phyloP scores from a whole-genome alignment of 2,329 filamentous ascomycete genomes.

The Ilyonectria sp. region DNA sequence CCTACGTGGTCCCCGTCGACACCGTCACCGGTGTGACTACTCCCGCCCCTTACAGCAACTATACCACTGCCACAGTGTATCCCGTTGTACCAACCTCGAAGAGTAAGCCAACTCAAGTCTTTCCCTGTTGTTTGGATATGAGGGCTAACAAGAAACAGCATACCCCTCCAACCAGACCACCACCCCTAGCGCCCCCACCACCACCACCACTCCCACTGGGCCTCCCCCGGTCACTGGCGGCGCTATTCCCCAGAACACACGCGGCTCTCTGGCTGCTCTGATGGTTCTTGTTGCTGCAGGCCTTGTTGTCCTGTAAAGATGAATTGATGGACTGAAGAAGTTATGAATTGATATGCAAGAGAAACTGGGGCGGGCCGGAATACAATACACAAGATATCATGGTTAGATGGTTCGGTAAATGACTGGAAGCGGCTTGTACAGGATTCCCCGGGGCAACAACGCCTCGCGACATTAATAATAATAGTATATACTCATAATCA shows the following conservation, averaged over 20 bases:
- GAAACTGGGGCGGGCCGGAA: not conserved
- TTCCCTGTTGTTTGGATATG: not conserved
- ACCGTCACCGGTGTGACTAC: slow-evolving; percentile 35
- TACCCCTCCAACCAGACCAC: slow-evolving; percentile 34
- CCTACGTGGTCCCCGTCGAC: slow-evolving; percentile 23
- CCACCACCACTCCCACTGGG: slow-evolving; percentile 19
- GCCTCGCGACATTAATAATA: slow-evolving; percentile 48
- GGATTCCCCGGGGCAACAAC: slow-evolving; percentile 40
- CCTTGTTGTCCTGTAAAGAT: slow-evolving; percentile 43
- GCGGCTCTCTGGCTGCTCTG: slow-evolving; percentile 42
- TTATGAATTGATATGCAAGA: not conserved
- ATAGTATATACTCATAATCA: slow-evolving; percentile 40
- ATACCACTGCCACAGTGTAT: slow-evolving; percentile 37
- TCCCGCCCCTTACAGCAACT: slow-evolving; percentile 25
- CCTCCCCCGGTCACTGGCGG: slow-evolving; percentile 35
- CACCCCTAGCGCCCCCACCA: slow-evolving; percentile 7
- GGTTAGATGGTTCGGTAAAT: not conserved
- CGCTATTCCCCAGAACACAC: slow-evolving; percentile 24
- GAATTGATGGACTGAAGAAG: slow-evolving; percentile 25
- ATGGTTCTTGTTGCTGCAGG: slow-evolving; percentile 43
- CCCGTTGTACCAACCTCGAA: slow-evolving; percentile 27
- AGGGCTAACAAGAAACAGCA: slow-evolving; percentile 23
- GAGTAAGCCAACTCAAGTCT: slow-evolving; percentile 18
- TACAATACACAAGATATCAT: slow-evolving; percentile 7
- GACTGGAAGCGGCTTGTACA: slow-evolving; percentile 31